Conservation (phyloP, 1,284 basidiomycete species). For the Boletellus deceptivus region DNA sequence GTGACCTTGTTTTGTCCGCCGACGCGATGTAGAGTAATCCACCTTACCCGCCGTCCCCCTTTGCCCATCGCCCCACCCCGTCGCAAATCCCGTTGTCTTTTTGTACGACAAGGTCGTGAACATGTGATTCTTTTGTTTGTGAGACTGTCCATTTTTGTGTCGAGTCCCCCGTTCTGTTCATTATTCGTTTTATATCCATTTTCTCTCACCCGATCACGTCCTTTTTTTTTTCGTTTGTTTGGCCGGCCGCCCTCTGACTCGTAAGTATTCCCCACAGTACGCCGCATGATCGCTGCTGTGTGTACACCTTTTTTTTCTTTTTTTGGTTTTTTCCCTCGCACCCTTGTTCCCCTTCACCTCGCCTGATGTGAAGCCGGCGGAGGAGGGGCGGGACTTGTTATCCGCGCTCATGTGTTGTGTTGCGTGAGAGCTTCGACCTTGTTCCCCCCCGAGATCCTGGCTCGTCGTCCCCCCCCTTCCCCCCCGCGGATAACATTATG, state of each 20-base stretch:
- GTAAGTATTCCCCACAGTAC: slow-evolving; percentile 14
- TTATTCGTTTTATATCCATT: too few species aligned
- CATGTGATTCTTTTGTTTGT: too few species aligned
- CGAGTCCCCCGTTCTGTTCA: too few species aligned
- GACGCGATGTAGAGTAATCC: slow-evolving; percentile 9
- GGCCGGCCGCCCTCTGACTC: slow-evolving; percentile 18
- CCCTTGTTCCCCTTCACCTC: slow-evolving; percentile 7
- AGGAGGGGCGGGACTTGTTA: too few species aligned
- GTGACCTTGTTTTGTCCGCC: neutral
- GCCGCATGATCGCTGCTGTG: slow-evolving; percentile 28
- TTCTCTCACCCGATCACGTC: slow-evolving; percentile 18
- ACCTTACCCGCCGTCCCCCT: neutral
- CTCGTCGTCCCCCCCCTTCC: too few species aligned
- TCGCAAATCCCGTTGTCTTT: neutral
- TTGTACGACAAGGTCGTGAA: slow-evolving; percentile 4
- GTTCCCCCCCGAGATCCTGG: too few species aligned
- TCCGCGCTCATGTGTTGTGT: too few species aligned
- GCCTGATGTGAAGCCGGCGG: too few species aligned
- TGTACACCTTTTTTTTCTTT: neutral
- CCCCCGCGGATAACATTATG: too few species aligned
- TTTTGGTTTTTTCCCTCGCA: neutral
- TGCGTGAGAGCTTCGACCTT: too few species aligned
- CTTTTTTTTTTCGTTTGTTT: slow-evolving; percentile 16
- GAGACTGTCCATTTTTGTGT: too few species aligned
- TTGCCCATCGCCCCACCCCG: too few species aligned